phyloP scores from a whole-genome alignment of 2,329 filamentous ascomycete genomes.

The Rhynchosporium agropyri region DNA sequence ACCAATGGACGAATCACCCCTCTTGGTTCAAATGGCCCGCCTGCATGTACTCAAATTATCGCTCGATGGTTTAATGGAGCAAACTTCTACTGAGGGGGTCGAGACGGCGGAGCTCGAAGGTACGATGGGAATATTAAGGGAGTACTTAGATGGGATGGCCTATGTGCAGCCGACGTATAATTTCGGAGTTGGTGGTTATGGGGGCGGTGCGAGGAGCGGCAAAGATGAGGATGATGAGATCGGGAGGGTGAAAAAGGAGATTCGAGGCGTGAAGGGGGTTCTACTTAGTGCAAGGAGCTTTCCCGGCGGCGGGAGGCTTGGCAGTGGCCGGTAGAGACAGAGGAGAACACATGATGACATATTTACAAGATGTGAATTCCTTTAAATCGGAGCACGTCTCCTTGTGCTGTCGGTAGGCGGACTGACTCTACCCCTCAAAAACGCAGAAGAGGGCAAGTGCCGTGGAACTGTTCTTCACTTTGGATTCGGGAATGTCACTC shows the following conservation, averaged over 20 bases:
- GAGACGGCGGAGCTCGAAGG: conserved; percentile 33
- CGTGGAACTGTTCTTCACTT: too few relatives aligned
- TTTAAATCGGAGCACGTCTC: too few relatives aligned
- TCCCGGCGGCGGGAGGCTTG: conserved; percentile 46
- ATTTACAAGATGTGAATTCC: too few relatives aligned
- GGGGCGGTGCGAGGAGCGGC: conserved; percentile 24
- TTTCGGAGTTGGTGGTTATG: conserved; percentile 36
- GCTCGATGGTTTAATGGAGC: conserved; percentile 55
- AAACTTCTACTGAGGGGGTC: conserved; percentile 31
- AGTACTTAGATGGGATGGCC: conserved; percentile 66
- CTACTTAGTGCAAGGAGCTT: conserved; percentile 76
- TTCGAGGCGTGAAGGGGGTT: conserved; percentile 77
- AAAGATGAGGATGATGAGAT: conserved; percentile 70
- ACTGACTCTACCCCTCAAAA: too few relatives aligned
- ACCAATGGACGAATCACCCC: conserved; percentile 25
- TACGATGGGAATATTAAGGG: conserved; percentile 55
- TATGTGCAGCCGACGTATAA: conserved; percentile 46
- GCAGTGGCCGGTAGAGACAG: neutral
- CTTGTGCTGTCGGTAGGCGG: too few relatives aligned
- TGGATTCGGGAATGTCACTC: too few relatives aligned
- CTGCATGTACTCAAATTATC: conserved; percentile 53
- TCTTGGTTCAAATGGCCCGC: conserved; percentile 44
- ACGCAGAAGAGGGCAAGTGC: too few relatives aligned
- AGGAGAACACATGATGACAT: conserved; percentile 41
- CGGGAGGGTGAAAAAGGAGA: conserved; percentile 71